Percentiles rank a stretch among this genome's conserved stretches.
Conservation (phyloP, 208 protist genomes). For the Trypanosoma lewisi region DNA sequence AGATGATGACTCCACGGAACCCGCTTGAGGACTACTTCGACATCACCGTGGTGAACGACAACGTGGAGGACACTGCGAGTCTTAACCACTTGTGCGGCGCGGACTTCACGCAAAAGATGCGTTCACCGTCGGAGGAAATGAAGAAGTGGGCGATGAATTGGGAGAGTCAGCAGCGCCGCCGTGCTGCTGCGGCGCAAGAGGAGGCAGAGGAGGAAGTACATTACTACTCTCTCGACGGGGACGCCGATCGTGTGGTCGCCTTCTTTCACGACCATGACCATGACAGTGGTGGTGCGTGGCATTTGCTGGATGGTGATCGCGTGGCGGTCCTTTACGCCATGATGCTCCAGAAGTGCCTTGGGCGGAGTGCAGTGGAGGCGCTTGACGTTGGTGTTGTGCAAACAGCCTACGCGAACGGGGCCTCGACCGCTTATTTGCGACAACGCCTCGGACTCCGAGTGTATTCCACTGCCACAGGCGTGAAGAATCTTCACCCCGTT, state of each 20-base stretch:
- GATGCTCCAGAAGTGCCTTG: conserved; percentile 53
- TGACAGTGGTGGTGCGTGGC: conserved; percentile 23
- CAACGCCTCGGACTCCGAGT: conserved; percentile 44
- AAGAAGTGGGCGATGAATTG: conserved; percentile 25
- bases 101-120: conserved; percentile 80
- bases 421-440: conserved; percentile 80
- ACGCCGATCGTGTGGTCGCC: conserved; percentile 92
- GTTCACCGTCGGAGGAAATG: conserved; percentile 46
- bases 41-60: conserved; percentile 47
- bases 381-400: conserved; percentile 89
- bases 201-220: conserved; percentile 30
- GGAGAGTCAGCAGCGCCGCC: neutral
- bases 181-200: neutral
- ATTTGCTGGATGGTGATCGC: conserved; percentile 81
- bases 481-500: conserved; percentile 94
- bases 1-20: conserved; percentile 9
- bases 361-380: conserved; percentile 24
- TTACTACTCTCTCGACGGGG: conserved; percentile 92
- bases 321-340: conserved; percentile 73
- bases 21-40: conserved; percentile 37
- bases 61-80: conserved; percentile 21
- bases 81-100: conserved; percentile 90
- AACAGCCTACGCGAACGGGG: conserved; percentile 96
- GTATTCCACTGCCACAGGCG: conserved; percentile 82
- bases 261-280: conserved; percentile 36